These are phyloP conservation scores for Beauveria sp. DNA, from an alignment of 2,329 filamentous ascomycete genomes.

Conservation along the genomic window DNA sequence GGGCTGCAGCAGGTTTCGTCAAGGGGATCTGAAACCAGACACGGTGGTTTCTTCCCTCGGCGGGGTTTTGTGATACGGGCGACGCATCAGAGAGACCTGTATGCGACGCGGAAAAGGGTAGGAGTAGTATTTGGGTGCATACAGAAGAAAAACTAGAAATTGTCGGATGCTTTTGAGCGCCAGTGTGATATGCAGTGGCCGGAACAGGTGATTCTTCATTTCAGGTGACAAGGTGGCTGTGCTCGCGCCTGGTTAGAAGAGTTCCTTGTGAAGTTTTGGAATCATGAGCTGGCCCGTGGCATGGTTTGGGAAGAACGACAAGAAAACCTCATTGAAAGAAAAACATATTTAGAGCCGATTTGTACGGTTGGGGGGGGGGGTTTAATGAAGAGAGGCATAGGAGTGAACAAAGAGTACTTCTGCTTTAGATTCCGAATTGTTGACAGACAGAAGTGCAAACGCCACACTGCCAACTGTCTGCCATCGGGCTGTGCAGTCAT, in stretches of 20 bases:
- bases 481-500: not conserved
- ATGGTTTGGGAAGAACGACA: no score
- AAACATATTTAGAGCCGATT: no score
- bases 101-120: not conserved
- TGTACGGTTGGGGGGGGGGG: no score
- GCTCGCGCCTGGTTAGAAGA: not conserved
- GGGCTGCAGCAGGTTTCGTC: no score
- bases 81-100: not conserved
- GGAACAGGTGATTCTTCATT: not conserved
- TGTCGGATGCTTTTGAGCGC: no score
- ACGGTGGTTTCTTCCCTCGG: not conserved
- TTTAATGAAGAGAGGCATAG: no score
- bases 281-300: no score
- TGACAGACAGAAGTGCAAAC: not conserved
- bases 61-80: not conserved
- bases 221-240: not conserved
- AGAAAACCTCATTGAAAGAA: no score
- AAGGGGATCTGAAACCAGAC: not conserved
- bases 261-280: no score
- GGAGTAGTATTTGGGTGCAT: not conserved
- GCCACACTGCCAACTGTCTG: not conserved
- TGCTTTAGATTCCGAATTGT: not conserved
- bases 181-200: not conserved
- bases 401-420: no score
- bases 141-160: not conserved